Evolutionary conservation across 768 basidiomycete species (phyloP).

Genomic region (Leccinum pellstonianum): DNA sequence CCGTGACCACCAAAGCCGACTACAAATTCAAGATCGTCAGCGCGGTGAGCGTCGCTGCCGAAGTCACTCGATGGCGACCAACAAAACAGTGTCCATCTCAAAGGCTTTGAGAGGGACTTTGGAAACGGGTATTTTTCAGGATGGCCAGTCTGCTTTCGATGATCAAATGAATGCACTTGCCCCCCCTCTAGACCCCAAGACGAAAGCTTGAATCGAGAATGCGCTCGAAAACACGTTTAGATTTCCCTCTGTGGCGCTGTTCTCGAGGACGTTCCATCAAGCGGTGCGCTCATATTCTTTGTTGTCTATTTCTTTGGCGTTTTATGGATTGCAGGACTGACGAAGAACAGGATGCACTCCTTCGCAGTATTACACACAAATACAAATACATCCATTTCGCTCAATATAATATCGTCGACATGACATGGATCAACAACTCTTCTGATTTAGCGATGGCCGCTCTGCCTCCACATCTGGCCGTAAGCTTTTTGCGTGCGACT

Average conservation of each 20-base stretch:
- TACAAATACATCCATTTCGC: background rate
- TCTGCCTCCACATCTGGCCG: background rate
- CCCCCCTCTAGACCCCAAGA: constrained; percentile 75
- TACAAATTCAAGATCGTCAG: constrained; percentile 95
- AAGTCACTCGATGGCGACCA: constrained; percentile 68
- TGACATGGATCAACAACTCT: too few species aligned
- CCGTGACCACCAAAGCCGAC: constrained; percentile 91
- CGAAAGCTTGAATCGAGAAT: constrained; percentile 77
- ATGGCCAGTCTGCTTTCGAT: constrained; percentile 23
- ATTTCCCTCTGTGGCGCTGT: constrained; percentile 84
- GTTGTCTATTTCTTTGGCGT: background rate
- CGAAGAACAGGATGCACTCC: constrained; percentile 72
- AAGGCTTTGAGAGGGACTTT: constrained; percentile 40
- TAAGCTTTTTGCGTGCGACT: constrained; percentile 3
- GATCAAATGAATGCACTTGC: background rate
- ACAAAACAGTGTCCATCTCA: background rate
- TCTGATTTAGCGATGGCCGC: constrained; percentile 17
- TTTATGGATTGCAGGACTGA: constrained; percentile 59
- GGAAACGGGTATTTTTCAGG: constrained; percentile 93
- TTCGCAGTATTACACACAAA: background rate
- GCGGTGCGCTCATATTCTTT: constrained; percentile 53
- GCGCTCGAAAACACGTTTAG: constrained; percentile 88
- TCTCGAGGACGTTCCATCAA: constrained; percentile 89
- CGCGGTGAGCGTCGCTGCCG: constrained; percentile 95
- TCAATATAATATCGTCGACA: background rate